phyloP scores from a whole-genome alignment of 176 grass and related monocot genomes.

The Eragrostis curvula region DNA sequence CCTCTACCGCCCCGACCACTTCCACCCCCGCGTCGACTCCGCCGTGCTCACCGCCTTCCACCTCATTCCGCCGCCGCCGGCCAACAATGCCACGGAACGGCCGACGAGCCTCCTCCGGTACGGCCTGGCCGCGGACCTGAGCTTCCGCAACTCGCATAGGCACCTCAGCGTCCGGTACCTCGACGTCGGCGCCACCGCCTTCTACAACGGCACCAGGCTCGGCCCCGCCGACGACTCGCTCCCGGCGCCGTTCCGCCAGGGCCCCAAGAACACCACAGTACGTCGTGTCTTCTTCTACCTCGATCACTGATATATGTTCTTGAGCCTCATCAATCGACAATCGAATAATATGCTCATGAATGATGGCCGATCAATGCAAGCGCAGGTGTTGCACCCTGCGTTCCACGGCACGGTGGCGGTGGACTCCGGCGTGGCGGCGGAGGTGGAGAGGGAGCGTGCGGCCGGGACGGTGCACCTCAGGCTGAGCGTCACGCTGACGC shows the following conservation, averaged over 20 bases:
- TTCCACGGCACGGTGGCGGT: slow-evolving; percentile 5
- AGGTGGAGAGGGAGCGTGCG: slow-evolving; percentile 25
- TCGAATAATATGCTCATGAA: not conserved
- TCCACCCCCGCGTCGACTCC: slow-evolving; percentile 13
- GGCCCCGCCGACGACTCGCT: slow-evolving; percentile 8
- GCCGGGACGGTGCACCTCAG: slow-evolving; percentile 15
- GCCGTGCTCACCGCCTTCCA: slow-evolving; percentile 23
- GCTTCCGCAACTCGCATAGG: slow-evolving; percentile 21
- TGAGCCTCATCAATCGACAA: too few species aligned
- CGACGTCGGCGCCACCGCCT: slow-evolving; percentile 16
- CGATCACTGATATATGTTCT: too few species aligned
- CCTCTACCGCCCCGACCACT: slow-evolving; percentile 21
- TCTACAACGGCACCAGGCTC: slow-evolving; percentile 13
- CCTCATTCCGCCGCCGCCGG: not conserved
- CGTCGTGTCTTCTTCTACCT: not conserved
- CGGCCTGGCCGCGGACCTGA: not conserved
- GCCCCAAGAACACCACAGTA: slow-evolving; percentile 29
- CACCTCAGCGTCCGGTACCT: slow-evolving; percentile 3
- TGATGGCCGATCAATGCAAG: too few species aligned
- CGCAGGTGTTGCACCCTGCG: slow-evolving; percentile 8
- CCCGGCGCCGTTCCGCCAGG: slow-evolving; percentile 19
- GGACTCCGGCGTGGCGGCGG: not conserved
- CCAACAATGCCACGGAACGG: too few species aligned
- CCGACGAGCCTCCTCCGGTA: not conserved
- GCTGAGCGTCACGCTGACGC: slow-evolving; percentile 34